Conservation (phyloP, 768 basidiomycete genomes). For the Panellus pusillus region DNA sequence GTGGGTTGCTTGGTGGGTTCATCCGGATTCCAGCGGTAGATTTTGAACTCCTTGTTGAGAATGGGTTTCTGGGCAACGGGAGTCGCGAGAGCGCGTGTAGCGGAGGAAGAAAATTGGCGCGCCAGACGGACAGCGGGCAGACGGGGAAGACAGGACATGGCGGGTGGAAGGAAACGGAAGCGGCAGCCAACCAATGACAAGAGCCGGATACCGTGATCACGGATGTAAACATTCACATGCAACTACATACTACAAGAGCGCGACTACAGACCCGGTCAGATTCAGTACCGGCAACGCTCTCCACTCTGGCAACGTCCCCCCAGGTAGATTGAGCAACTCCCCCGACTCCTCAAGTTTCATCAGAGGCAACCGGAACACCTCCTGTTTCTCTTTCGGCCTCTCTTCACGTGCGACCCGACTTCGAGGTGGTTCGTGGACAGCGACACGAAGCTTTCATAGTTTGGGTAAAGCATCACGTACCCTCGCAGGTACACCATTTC, state of each 20-base stretch:
- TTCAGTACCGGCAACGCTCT: slow-evolving; percentile 66
- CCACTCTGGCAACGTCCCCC: slow-evolving; percentile 50
- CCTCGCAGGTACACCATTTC: slow-evolving; percentile 81
- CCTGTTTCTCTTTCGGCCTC: slow-evolving; percentile 57
- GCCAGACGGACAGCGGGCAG: slow-evolving; percentile 6
- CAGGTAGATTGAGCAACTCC: slow-evolving; percentile 61
- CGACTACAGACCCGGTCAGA: slow-evolving; percentile 44
- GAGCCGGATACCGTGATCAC: too few relatives aligned
- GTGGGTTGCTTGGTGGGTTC: slow-evolving; percentile 88
- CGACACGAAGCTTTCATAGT: slow-evolving; percentile 68
- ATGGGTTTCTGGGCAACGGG: slow-evolving; percentile 54
- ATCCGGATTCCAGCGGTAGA: slow-evolving; percentile 99
- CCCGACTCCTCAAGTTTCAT: slow-evolving; percentile 46
- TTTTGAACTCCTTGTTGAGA: slow-evolving; percentile 92
- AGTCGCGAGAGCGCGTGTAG: slow-evolving; percentile 22
- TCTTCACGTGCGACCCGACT: slow-evolving; percentile 77
- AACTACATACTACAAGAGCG: too few relatives aligned
- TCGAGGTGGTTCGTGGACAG: slow-evolving; percentile 92
- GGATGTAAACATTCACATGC: too few relatives aligned
- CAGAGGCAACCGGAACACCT: slow-evolving; percentile 68
- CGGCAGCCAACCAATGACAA: too few relatives aligned
- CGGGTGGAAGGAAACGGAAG: not conserved
- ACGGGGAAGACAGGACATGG: slow-evolving; percentile 19
- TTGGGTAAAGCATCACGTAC: slow-evolving; percentile 89
- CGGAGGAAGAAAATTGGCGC: slow-evolving; percentile 21